Evolutionary conservation across 1,139 yeast genomes (phyloP).

Genomic region (Protomyces gravidus): DNA sequence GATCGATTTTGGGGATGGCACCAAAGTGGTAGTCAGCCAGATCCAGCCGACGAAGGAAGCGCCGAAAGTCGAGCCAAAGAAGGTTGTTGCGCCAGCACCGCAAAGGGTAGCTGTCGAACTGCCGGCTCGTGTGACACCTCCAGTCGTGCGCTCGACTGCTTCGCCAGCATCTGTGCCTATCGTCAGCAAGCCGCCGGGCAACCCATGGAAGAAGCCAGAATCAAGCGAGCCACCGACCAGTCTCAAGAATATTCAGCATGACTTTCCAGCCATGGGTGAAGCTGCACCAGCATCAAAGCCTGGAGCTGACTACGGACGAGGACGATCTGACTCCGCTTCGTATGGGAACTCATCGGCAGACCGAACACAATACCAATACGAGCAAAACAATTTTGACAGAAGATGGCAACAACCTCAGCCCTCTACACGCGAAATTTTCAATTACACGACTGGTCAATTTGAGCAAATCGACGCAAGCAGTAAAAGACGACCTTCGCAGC

Average conservation of each 20-base stretch:
- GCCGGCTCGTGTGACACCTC: background rate
- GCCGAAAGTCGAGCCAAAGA: background rate
- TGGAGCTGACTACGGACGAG: background rate
- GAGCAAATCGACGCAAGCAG: constrained; percentile 25
- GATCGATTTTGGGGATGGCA: constrained; percentile 37
- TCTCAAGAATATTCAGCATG: background rate
- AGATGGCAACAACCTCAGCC: constrained; percentile 25
- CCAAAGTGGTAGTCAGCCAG: constrained; percentile 35
- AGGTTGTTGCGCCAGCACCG: background rate
- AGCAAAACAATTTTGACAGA: constrained; percentile 25
- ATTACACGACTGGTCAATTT: constrained; percentile 27
- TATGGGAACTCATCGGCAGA: too few species aligned
- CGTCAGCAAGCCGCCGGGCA: background rate
- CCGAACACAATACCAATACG: constrained; percentile 21
- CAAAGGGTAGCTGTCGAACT: background rate
- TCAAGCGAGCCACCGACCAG: background rate
- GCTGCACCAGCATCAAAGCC: background rate
- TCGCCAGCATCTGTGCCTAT: background rate
- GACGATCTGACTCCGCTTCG: background rate
- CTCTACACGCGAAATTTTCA: constrained; percentile 24
- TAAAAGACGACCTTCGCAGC: constrained; percentile 10
- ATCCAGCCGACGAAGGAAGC: background rate
- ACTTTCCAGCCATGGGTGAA: background rate
- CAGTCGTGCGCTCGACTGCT: background rate
- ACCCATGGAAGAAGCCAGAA: constrained; percentile 18